A percentile compares a stretch with the other conserved stretches of the same genome.
These are phyloP conservation scores for Fallopia convolvulus DNA, from an alignment of 148 eudicot species.

Conservation along the genomic window DNA sequence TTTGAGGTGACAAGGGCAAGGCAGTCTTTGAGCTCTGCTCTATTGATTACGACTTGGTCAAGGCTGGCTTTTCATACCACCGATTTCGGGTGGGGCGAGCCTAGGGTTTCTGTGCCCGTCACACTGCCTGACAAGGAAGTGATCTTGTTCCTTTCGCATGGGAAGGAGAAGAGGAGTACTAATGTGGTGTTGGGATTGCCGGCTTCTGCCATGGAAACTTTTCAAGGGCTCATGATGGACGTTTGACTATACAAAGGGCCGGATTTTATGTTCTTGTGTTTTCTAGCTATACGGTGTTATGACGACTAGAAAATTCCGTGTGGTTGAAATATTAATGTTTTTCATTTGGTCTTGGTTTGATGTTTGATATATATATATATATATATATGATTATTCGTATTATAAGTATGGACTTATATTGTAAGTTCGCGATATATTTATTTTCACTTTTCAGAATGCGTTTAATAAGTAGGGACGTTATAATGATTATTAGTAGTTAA, in stretches of 20 bases:
- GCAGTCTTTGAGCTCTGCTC: constrained; percentile 38
- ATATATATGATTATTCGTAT: too few relatives aligned
- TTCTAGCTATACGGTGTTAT: background rate
- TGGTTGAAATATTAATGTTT: too few relatives aligned
- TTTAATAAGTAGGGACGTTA: too few relatives aligned
- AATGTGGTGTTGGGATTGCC: constrained; percentile 48
- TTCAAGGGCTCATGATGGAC: constrained; percentile 21
- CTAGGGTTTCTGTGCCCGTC: constrained; percentile 33
- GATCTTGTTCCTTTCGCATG: constrained; percentile 29
- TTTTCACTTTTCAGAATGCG: too few relatives aligned
- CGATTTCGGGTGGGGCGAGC: constrained; percentile 60
- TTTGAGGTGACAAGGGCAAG: constrained; percentile 38
- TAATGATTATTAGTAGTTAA: too few relatives aligned
- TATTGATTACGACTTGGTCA: constrained; percentile 47
- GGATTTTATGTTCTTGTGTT: background rate
- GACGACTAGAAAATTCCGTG: too few relatives aligned
- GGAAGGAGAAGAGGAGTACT: constrained; percentile 23
- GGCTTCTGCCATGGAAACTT: constrained; percentile 35
- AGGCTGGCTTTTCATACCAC: constrained; percentile 38
- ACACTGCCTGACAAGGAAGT: constrained; percentile 16
- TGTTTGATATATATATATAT: too few relatives aligned
- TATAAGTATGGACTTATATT: too few relatives aligned
- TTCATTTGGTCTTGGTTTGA: too few relatives aligned
- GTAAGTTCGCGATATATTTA: too few relatives aligned
- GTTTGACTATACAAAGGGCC: too few relatives aligned